Conservation (phyloP, 2,329 filamentous ascomycete species). For the Beauveria medogensis region DNA sequence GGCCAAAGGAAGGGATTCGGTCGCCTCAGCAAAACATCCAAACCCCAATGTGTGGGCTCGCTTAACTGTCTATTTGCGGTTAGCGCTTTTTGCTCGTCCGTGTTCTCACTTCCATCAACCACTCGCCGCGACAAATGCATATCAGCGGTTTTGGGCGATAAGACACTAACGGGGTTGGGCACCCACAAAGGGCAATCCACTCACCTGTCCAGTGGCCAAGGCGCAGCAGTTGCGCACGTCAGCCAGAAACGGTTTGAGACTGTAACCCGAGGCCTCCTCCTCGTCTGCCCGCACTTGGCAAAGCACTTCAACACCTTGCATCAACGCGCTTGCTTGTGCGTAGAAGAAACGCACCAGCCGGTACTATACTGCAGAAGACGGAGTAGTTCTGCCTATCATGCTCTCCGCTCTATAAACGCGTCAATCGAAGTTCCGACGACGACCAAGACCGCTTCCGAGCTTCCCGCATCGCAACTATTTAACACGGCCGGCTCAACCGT, state of each 20-base stretch:
- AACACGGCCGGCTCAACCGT: not conserved
- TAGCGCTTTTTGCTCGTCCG: constrained; percentile 16
- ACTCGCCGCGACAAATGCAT: not conserved
- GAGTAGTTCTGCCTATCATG: not conserved
- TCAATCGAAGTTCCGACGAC: not conserved
- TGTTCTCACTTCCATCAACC: not conserved
- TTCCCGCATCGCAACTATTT: not conserved
- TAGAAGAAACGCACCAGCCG: not conserved
- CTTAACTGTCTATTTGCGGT: constrained; percentile 24
- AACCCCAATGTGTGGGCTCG: constrained; percentile 33
- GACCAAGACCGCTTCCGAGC: not conserved
- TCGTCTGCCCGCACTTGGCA: not conserved
- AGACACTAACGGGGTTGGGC: not conserved
- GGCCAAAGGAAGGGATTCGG: not conserved
- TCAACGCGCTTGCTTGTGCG: not conserved
- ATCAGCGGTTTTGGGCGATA: not conserved
- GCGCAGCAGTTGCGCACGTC: constrained; percentile 1
- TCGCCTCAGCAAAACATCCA: constrained; percentile 5
- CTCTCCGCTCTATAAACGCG: not conserved
- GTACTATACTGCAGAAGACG: not conserved
- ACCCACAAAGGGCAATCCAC: not conserved
- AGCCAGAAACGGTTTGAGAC: constrained; percentile 3
- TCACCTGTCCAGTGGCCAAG: not conserved
- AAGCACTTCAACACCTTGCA: not conserved
- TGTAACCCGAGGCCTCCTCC: not conserved